These are phyloP conservation scores for Aaosphaeria arxii DNA, from an alignment of 2,329 filamentous ascomycete genomes.

Conservation along the genomic window DNA sequence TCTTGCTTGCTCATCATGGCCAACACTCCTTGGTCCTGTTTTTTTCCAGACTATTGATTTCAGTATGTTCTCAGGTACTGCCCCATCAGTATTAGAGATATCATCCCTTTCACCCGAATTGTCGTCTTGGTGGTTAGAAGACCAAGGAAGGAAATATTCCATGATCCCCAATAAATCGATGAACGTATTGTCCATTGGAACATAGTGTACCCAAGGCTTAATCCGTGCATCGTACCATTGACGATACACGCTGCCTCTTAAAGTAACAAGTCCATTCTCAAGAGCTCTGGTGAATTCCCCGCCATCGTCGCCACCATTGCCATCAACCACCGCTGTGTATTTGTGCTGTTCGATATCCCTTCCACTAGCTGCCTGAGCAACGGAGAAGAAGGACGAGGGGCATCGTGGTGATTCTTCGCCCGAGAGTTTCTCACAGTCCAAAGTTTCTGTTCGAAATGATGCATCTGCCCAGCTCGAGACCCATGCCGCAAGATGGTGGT, in stretches of 20 bases:
- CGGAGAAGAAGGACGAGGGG: background rate
- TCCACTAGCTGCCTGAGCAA: background rate
- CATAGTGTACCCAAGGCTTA: constrained; percentile 75
- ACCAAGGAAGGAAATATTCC: constrained; percentile 66
- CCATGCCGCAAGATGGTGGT: constrained; percentile 32
- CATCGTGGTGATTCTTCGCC: constrained; percentile 1
- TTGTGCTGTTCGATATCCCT: constrained; percentile 9
- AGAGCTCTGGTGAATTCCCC: constrained; percentile 44
- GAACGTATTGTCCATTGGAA: constrained; percentile 73
- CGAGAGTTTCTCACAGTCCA: constrained; percentile 31
- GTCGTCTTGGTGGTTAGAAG: background rate
- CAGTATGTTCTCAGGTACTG: background rate
- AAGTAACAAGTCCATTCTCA: constrained; percentile 64
- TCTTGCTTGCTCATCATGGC: constrained; percentile 56
- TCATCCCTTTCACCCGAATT: background rate
- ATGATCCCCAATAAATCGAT: constrained; percentile 66
- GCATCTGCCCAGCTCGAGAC: constrained; percentile 36
- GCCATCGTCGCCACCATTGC: constrained; percentile 27
- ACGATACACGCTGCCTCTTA: constrained; percentile 73
- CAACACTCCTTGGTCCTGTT: constrained; percentile 1
- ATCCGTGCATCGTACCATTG: constrained; percentile 74
- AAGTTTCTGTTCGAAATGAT: constrained; percentile 44
- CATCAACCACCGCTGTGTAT: constrained; percentile 67
- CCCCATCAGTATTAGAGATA: background rate
- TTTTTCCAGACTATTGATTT: background rate